These are phyloP conservation scores for Saraca asoca DNA, from an alignment of 331 rosid genomes.

Conservation along the genomic window DNA sequence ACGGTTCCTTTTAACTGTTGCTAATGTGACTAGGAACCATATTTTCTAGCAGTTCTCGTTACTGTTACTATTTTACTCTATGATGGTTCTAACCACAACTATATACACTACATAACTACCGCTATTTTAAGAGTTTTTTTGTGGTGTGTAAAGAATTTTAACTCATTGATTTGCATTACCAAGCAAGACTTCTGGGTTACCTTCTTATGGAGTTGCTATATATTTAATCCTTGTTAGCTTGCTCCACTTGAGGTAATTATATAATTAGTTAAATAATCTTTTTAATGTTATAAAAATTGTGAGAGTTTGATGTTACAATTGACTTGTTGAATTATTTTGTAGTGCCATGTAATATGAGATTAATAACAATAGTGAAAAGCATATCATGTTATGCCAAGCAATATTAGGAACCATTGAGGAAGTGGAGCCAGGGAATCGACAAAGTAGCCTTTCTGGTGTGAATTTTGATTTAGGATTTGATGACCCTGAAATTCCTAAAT, in stretches of 20 bases:
- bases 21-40: too few species aligned
- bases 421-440: conserved; percentile 49
- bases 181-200: too few species aligned
- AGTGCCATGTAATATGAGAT: conserved; percentile 48
- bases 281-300: not conserved
- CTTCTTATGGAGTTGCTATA: too few species aligned
- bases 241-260: conserved; percentile 53
- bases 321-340: conserved; percentile 24
- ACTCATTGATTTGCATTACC: too few species aligned
- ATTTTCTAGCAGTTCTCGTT: too few species aligned
- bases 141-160: too few species aligned
- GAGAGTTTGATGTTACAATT: not conserved
- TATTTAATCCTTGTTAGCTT: conserved; percentile 36
- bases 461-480: conserved; percentile 62
- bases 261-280: not conserved
- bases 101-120: too few species aligned
- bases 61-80: too few species aligned
- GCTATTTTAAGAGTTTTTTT: too few species aligned
- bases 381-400: conserved; percentile 58
- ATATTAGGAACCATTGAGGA: conserved; percentile 62
- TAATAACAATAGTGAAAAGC: conserved; percentile 50
- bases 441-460: conserved; percentile 41
- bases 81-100: too few species aligned
- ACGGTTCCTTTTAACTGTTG: too few species aligned
- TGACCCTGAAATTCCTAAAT: conserved; percentile 50